Evolutionary conservation across 306 rosid species (phyloP), one percentile per base, ranked within the genome.

Genomic region (Vigna angularis): DNA sequence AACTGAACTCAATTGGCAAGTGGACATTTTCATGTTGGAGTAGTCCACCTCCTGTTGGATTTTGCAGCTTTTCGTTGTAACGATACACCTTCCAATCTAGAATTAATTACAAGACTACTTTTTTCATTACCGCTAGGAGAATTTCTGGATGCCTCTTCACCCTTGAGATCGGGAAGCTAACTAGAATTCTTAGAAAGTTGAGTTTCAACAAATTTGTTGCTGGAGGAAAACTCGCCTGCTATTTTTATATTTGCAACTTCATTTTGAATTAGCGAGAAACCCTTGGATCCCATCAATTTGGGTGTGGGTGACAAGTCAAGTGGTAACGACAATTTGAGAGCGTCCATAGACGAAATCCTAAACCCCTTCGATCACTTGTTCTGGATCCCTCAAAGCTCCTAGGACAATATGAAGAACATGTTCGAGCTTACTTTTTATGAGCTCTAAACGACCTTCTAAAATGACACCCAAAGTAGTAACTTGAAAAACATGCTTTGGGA

Each of bases 361-460:
- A 86, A 75, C 26, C 66, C 72, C 81, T 49, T 57, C 16, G 24
- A 18, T 18, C 94, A 96, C 83, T 87, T 96, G 96, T 83, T 96
- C 98, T 2, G 97, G 97, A 82, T 96, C 99, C 83, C 94, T 93
- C 57, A 96, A 83, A 76, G 98, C 96, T 51, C 96, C 97, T 74
- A 96, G 79, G 83, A 91, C 97, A 83, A 96, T 89, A 76, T 80
- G 97, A 68, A 96, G 99, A 86, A 96, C 86, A 58, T 97, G 97
- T 72, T 93, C 97, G 66, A 96, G 79, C 82, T 91, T 93, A 76
- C 73, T 84, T 86, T 96, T 96, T 90, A 91, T 89, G 70, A 47
- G 89, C 51, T 93, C 99, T 84, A 89, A 81, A 85, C 99, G 93
- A 81, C 99, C 99, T 90, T 96, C 99, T 66, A 98, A 93, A 76